Evolutionary conservation across 352 stramenopile genomes (phyloP).

Genomic region (Globisporangium sylvaticum): DNA sequence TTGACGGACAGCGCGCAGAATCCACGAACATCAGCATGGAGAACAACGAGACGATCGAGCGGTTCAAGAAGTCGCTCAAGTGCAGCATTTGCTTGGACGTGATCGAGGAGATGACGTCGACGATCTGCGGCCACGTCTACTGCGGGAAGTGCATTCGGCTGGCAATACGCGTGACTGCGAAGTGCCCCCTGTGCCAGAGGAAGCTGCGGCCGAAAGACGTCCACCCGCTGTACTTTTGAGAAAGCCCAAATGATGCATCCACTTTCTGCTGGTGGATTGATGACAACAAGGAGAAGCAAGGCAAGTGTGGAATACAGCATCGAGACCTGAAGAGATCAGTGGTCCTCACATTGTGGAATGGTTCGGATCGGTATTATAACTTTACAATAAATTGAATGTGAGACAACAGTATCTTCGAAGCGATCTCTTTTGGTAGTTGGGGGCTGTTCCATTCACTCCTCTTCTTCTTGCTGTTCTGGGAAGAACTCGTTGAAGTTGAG

Average conservation of each 20-base stretch:
- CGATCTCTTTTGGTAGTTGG: neutral
- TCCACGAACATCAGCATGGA: conserved; percentile 69
- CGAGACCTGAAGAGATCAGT: neutral
- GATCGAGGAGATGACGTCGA: conserved; percentile 79
- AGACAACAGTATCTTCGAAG: neutral
- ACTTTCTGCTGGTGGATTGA: neutral
- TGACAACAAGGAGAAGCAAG: neutral
- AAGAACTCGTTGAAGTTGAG: conserved; percentile 61
- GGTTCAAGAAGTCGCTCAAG: conserved; percentile 73
- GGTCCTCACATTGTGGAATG: neutral
- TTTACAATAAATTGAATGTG: conserved; percentile 7
- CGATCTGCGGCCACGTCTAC: conserved; percentile 76
- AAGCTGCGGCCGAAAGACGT: conserved; percentile 58
- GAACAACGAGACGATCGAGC: conserved; percentile 74
- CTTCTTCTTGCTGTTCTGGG: neutral
- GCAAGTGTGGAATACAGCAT: neutral
- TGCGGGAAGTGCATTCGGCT: conserved; percentile 69
- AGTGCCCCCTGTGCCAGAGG: conserved; percentile 75
- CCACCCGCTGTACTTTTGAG: conserved; percentile 80
- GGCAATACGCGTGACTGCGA: conserved; percentile 61
- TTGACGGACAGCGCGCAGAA: conserved; percentile 45
- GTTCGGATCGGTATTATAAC: neutral
- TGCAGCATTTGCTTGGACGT: conserved; percentile 82
- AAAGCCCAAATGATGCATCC: conserved; percentile 8
- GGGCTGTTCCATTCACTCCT: neutral